Conservation (phyloP, 139 green algal species). For the Coelastrella sp. region DNA sequence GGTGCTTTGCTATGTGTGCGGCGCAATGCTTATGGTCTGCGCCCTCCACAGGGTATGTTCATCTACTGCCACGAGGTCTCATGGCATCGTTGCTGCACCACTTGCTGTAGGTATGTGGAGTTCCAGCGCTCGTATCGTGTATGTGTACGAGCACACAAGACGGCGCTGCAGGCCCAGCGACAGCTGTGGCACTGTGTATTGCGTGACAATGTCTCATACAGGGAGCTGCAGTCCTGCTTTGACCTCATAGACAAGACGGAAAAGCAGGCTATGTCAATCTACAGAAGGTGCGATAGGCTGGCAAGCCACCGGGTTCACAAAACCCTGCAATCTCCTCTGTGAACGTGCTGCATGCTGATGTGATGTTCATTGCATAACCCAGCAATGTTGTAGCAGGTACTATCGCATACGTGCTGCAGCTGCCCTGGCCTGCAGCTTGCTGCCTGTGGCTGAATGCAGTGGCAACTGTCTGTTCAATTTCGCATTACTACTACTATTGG, state of each 20-base stretch:
- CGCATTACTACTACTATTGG: too few species aligned
- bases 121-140: slow-evolving; percentile 41
- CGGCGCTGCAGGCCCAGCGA: slow-evolving; percentile 52
- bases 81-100: background rate
- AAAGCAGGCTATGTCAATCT: background rate
- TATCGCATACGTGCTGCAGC: too few species aligned
- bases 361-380: too few species aligned
- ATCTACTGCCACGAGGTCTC: slow-evolving; percentile 54
- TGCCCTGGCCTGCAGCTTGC: too few species aligned
- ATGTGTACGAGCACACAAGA: slow-evolving; percentile 51
- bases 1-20: background rate
- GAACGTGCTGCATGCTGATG: too few species aligned
- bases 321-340: too few species aligned
- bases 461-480: too few species aligned
- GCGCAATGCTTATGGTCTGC: too few species aligned
- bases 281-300: slow-evolving; percentile 5
- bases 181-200: slow-evolving; percentile 61
- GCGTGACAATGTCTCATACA: slow-evolving; percentile 55
- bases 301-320: too few species aligned
- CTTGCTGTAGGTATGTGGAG: slow-evolving; percentile 47
- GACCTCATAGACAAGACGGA: slow-evolving; percentile 7
- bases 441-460: too few species aligned
- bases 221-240: slow-evolving; percentile 16
- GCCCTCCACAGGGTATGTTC: slow-evolving; percentile 42
- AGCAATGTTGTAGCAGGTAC: too few species aligned